Evolutionary conservation across 2,329 filamentous ascomycete species (phyloP), one percentile per base, ranked within the genome.

Genomic region (Aspergillus eucalypticola): DNA sequence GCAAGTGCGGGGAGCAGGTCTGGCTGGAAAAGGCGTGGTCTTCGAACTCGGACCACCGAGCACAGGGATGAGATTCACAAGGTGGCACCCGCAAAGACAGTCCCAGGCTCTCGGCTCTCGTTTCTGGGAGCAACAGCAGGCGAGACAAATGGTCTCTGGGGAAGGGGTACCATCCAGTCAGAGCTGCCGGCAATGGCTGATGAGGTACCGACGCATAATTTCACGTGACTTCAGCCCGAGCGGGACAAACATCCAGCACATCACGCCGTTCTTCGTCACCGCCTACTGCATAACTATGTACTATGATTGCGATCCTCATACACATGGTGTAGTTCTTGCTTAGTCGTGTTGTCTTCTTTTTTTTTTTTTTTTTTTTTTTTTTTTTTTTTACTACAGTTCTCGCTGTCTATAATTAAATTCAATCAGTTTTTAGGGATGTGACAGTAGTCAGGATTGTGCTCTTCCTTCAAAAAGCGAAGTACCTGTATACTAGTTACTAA

Each of bases 1-100:
- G 72, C 70, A 72, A 74, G 68, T 74, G 73, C 73, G 73, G 73
- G 73, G 73, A 72, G 56, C 50, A 38, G 39, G 71, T 67, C 63
- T 70, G 62, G 60, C 54, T 61, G 56, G 60, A 60, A 35, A 35
- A 48, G 51, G 32, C 44, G 42, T 44, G 38, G 21, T 51, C 32
- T n/a, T 54, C n/a, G 23, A 50, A 19, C 21, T 17, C 32, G 44
- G 51, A 21, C 46, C 59, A 52, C 54, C 17, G 27, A 35, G 32
- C 41, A 25, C 42, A 25, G 39, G 32, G 15, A 35, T 17, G 10
- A 46, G 21, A 35, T 46, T 29, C 23, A 41, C 35, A 11, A 46
- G 52, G 32, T 15, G 46, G 17, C 35, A 44, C 41, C 48, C 41
- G n/a, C 38, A 50, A 44, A 19, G 35, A 35, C 4, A 29, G n/a